A percentile compares a stretch with the other conserved stretches of the same genome.
Conservation (phyloP, 441 rosid genomes). For the Syzygium malaccense region DNA sequence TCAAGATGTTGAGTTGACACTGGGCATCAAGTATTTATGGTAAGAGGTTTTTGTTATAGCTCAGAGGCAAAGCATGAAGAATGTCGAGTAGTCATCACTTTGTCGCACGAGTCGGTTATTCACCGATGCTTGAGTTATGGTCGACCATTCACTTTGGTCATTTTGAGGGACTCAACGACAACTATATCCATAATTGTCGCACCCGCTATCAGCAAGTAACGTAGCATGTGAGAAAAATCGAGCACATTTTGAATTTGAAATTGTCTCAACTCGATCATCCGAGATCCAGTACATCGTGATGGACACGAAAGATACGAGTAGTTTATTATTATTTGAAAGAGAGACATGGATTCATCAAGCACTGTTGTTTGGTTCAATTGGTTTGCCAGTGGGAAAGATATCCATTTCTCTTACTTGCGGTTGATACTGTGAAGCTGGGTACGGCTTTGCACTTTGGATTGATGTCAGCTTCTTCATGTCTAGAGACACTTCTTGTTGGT, state of each 20-base stretch:
- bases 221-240: too few species aligned
- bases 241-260: too few species aligned
- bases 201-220: too few species aligned
- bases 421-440: not conserved
- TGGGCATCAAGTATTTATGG: too few species aligned
- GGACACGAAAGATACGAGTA: too few species aligned
- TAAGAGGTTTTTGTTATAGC: too few species aligned
- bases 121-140: not conserved
- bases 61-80: too few species aligned
- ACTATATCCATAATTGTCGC: too few species aligned
- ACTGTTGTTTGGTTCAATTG: not conserved
- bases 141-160: not conserved
- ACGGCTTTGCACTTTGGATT: not conserved
- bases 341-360: not conserved
- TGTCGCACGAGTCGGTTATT: too few species aligned
- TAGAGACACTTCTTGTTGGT: not conserved
- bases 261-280: not conserved
- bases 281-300: not conserved
- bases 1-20: not conserved
- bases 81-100: not conserved
- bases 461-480: not conserved
- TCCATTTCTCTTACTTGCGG: not conserved
- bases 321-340: not conserved
- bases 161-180: not conserved
- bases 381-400: not conserved